Conservation (phyloP, 2,329 filamentous ascomycete species). For the Diplodia sapinea region DNA sequence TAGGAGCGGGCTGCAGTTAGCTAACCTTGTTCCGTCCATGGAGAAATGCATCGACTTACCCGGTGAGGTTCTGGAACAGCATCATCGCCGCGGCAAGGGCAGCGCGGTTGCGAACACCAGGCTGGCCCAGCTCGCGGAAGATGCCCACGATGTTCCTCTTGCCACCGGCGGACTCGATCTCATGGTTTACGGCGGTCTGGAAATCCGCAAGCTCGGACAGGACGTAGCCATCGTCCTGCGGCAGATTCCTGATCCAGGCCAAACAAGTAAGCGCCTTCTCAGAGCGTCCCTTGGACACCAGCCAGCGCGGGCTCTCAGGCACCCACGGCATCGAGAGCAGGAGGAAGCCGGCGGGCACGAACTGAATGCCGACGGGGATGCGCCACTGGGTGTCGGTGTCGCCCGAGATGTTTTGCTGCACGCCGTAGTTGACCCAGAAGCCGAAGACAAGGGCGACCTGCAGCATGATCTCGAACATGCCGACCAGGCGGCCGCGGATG, state of each 20-base stretch:
- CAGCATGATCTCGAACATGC: slow-evolving; percentile 51
- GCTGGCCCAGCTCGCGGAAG: slow-evolving; percentile 37
- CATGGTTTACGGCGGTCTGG: slow-evolving; percentile 53
- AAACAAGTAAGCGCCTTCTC: slow-evolving; percentile 66
- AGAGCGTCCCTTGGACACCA: slow-evolving; percentile 71
- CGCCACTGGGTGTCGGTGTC: slow-evolving; percentile 19
- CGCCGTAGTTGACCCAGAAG: slow-evolving; percentile 63
- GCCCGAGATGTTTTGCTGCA: slow-evolving; percentile 56
- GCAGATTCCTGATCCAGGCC: slow-evolving; percentile 61
- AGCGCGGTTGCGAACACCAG: slow-evolving; percentile 64
- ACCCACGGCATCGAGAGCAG: slow-evolving; percentile 66
- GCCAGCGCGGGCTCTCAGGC: slow-evolving; percentile 70
- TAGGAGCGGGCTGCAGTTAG: background rate
- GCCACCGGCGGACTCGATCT: slow-evolving; percentile 62
- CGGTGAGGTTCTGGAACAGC: slow-evolving; percentile 77
- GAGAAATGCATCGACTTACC: slow-evolving; percentile 38
- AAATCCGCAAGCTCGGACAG: slow-evolving; percentile 46
- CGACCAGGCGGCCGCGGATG: slow-evolving; percentile 64
- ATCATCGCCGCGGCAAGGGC: slow-evolving; percentile 67
- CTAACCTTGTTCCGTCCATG: no score
- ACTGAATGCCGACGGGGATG: slow-evolving; percentile 69
- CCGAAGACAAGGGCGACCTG: slow-evolving; percentile 57
- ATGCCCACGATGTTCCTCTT: slow-evolving; percentile 51
- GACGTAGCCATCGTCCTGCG: slow-evolving; percentile 43
- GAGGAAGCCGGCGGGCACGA: slow-evolving; percentile 66